Conservation (phyloP, 495 filamentous ascomycete genomes). For the Xylaria acuta region DNA sequence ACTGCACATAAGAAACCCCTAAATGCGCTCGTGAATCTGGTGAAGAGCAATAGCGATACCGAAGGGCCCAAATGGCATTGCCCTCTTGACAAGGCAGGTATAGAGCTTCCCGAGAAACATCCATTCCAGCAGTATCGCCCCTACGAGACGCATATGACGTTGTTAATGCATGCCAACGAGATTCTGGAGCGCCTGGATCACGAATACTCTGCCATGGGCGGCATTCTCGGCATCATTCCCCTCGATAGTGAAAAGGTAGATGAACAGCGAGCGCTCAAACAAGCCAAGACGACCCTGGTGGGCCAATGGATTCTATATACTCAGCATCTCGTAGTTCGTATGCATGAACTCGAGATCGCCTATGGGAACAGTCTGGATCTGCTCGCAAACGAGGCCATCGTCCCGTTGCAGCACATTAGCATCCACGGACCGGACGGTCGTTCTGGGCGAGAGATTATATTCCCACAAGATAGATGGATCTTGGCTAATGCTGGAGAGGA, state of each 20-base stretch:
- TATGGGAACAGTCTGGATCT: conserved; percentile 56
- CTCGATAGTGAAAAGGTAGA: conserved; percentile 38
- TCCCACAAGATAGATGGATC: conserved; percentile 60
- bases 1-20: conserved; percentile 52
- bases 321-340: conserved; percentile 53
- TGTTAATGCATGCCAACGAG: conserved; percentile 60
- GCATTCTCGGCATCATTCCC: conserved; percentile 56
- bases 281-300: conserved; percentile 50
- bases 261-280: conserved; percentile 36
- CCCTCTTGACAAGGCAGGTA: conserved; percentile 37
- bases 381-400: conserved; percentile 53
- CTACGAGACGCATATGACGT: conserved; percentile 53
- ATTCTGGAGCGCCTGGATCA: conserved; percentile 62
- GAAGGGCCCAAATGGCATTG: conserved; percentile 51
- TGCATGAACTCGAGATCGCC: conserved; percentile 57
- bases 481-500: conserved; percentile 59
- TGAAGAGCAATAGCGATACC: conserved; percentile 47
- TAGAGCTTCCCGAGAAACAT: conserved; percentile 27
- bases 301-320: conserved; percentile 58
- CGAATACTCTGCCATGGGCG: conserved; percentile 57
- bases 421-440: conserved; percentile 45
- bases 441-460: conserved; percentile 48
- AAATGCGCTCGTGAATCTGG: conserved; percentile 52
- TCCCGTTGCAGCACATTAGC: conserved; percentile 50
- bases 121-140: conserved; percentile 37